Base-by-base conservation (phyloP, 352 stramenopile species). In the Globisporangium irregulare region DNA sequence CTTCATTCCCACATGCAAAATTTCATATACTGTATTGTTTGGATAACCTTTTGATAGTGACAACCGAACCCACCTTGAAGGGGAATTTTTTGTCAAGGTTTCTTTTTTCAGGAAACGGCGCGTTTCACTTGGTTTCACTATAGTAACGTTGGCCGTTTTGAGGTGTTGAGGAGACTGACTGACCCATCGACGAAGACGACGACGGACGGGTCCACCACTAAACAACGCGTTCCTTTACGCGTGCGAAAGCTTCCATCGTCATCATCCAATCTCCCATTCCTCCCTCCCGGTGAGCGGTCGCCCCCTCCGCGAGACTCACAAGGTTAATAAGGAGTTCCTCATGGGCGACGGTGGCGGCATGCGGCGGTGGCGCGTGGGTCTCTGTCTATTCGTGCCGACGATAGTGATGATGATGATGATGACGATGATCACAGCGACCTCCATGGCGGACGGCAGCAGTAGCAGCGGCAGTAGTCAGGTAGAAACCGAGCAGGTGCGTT, bases 401-500 rank as follows among this genome's bases (percentile, higher is more conserved):
- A 14, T 15, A 12, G 12, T 24, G 36, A 51, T 59, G 4, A 22
- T 66, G 10, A 6, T 58, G 1, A 29, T 15, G 3, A 24, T 5
- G n/a, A 22, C 36, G 1, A 15, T 27, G 3, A 10, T 6, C 3
- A 48, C n/a, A 10, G 27, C 58, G 36, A 41, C 58, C 34, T 4
- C 1, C 36, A 57, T 32, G 51, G 63, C 54, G 25, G 53, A 50
- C 7, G 12, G 15, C 46, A 32, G 18, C n/a, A 36, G 18, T 14
- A 36, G 25, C 7, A 53, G 22, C 7, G 43, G 55, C 46, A 29
- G 9, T 18, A 46, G 12, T 46, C 38, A 57, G 0, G 51, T 62
- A 2, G n/a, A 32, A 29, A 43, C 50, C 2, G 43, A 51, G 54
- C 57, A 46, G 10, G 74, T 80, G 22, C 68, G 48, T 4, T 84